Evolutionary conservation across 2,329 filamentous ascomycete genomes (phyloP).

Genomic region (Lachnellula occidentalis): DNA sequence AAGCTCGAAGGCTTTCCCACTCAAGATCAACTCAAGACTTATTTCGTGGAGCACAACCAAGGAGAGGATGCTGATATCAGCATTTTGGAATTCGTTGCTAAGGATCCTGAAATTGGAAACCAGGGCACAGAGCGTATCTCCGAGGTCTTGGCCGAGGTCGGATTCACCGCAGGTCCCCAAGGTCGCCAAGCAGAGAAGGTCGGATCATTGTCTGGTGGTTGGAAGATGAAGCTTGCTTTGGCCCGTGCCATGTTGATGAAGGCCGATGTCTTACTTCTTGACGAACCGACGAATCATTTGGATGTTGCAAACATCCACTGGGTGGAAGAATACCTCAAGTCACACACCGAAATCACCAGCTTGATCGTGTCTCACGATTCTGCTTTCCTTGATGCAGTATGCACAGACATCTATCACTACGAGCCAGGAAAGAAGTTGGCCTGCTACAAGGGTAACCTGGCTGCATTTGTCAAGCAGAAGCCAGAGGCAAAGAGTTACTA

Average conservation of each 20-base stretch:
- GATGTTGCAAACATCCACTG: conserved; percentile 95
- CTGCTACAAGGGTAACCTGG: conserved; percentile 77
- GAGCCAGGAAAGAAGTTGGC: conserved; percentile 91
- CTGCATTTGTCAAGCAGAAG: conserved; percentile 78
- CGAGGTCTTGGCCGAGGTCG: conserved; percentile 81
- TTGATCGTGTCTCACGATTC: conserved; percentile 99
- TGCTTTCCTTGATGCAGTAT: conserved; percentile 92
- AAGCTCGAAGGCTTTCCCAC: conserved; percentile 96
- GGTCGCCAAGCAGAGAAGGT: conserved; percentile 86
- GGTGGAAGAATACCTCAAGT: conserved; percentile 91
- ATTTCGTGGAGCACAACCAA: conserved; percentile 99
- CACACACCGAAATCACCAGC: conserved; percentile 93
- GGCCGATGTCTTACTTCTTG: conserved; percentile 91
- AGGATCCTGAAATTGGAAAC: conserved; percentile 78
- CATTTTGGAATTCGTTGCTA: conserved; percentile 87
- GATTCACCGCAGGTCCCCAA: conserved; percentile 84
- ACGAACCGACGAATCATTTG: conserved; percentile 98
- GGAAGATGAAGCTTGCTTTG: conserved; percentile 99
- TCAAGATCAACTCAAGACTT: conserved; percentile 87
- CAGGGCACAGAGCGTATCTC: conserved; percentile 78
- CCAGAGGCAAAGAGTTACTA: conserved; percentile 98
- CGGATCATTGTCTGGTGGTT: conserved; percentile 80
- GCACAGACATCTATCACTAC: conserved; percentile 98
- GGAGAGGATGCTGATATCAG: conserved; percentile 95
- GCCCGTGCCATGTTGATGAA: conserved; percentile 94